Evolutionary conservation across 305 asterid species (phyloP).

Genomic region (Fraxinus xanthoxyloides): DNA sequence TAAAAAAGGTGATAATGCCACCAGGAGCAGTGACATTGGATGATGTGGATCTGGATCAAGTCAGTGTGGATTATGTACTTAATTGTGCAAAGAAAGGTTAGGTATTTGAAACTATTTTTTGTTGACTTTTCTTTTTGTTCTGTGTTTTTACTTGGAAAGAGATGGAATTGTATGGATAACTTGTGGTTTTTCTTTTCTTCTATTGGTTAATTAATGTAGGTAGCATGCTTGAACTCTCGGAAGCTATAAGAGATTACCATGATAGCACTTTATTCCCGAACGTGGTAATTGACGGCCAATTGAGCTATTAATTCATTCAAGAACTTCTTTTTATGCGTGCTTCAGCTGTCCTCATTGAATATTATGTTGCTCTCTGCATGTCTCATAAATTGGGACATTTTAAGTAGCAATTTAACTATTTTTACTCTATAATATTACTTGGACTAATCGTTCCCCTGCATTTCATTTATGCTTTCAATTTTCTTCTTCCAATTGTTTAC

Average conservation of each 20-base stretch:
- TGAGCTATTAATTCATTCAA: conserved; percentile 18
- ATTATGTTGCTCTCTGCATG: not conserved
- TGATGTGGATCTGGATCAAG: conserved; percentile 98
- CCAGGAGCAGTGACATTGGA: conserved; percentile 97
- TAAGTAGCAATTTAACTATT: not conserved
- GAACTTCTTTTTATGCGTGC: conserved; percentile 6
- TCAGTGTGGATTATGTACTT: conserved; percentile 85
- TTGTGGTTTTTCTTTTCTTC: conserved; percentile 18
- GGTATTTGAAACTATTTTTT: conserved; percentile 7
- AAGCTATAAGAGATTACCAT: conserved; percentile 91
- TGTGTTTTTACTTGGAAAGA: not conserved
- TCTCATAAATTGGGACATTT: not conserved
- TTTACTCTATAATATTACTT: not conserved
- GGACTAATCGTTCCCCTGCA: not conserved
- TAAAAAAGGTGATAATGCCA: conserved; percentile 95
- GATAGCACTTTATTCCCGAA: conserved; percentile 78
- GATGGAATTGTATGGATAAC: conserved; percentile 17
- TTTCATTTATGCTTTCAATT: conserved; percentile 2
- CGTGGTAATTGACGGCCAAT: conserved; percentile 55
- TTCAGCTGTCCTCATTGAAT: not conserved
- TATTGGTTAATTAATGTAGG: conserved; percentile 47
- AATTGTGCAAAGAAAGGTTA: conserved; percentile 89
- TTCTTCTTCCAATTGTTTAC: conserved; percentile 1
- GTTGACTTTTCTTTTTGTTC: not conserved
- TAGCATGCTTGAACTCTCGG: conserved; percentile 84